A percentile compares a stretch with the other conserved stretches of the same genome.
Evolutionary conservation across 2,329 filamentous ascomycete species (phyloP).

Genomic region (Ophiostoma ips): DNA sequence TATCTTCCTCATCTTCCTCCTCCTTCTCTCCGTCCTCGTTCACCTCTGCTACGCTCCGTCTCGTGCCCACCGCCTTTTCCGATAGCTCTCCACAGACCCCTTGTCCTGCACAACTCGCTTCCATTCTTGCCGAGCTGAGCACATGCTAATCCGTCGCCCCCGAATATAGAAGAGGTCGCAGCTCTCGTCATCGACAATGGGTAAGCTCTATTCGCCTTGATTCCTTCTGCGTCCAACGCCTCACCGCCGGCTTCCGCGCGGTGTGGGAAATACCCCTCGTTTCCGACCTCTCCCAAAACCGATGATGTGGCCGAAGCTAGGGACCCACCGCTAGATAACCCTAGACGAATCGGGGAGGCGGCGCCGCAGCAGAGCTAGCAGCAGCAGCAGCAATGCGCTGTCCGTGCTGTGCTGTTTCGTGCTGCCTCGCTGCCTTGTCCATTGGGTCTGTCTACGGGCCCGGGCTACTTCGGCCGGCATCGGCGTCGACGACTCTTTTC

Average conservation of each 20-base stretch:
- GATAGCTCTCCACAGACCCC: background rate
- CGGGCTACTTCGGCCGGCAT: background rate
- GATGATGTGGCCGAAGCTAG: conserved; percentile 10
- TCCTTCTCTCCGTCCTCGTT: background rate
- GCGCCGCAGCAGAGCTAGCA: background rate
- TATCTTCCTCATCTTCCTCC: background rate
- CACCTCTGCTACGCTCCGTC: background rate
- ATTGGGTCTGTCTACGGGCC: background rate
- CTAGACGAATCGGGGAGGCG: background rate
- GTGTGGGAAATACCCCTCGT: conserved; percentile 5
- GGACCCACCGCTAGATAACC: conserved; percentile 9
- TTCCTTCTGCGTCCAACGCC: no score
- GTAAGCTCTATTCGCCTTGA: conserved; percentile 49
- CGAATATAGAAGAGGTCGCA: conserved; percentile 86
- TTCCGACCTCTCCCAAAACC: conserved; percentile 2
- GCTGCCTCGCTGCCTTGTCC: background rate
- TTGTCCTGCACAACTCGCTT: background rate
- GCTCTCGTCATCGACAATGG: conserved; percentile 99
- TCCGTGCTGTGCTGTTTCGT: background rate
- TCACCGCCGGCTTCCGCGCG: background rate
- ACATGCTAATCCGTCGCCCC: conserved; percentile 16
- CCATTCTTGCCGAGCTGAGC: background rate
- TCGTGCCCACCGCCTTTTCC: conserved; percentile 9
- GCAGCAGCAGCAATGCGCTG: background rate
- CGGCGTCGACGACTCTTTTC: background rate